phyloP scores from a whole-genome alignment of 2,329 filamentous ascomycete genomes.

The Cordyceps cateniannulata region DNA sequence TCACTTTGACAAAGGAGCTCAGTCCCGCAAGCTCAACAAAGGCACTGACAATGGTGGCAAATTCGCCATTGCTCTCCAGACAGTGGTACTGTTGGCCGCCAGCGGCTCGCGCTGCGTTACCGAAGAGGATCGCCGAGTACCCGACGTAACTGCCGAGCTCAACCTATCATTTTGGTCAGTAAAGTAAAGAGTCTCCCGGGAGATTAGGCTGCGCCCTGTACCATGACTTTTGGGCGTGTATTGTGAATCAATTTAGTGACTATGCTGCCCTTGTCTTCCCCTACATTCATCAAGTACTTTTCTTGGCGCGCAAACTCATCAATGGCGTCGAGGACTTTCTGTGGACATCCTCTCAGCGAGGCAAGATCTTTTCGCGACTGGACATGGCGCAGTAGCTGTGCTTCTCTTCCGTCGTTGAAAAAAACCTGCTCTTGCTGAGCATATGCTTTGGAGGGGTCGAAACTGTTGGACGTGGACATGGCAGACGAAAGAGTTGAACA shows the following conservation, averaged over 20 bases:
- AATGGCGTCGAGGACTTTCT: conserved; percentile 59
- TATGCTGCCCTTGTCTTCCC: conserved; percentile 65
- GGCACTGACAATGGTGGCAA: conserved; percentile 61
- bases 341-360: conserved; percentile 56
- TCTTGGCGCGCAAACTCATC: conserved; percentile 54
- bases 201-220: conserved; percentile 19
- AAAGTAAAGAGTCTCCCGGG: not conserved
- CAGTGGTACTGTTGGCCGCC: conserved; percentile 64
- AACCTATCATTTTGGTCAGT: conserved; percentile 32
- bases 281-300: conserved; percentile 78
- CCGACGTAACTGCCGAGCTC: conserved; percentile 78
- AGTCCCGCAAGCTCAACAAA: conserved; percentile 71
- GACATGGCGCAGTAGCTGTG: conserved; percentile 65
- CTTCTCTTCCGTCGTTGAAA: conserved; percentile 67
- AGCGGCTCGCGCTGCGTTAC: conserved; percentile 53
- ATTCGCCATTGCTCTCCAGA: conserved; percentile 68
- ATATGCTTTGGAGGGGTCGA: conserved; percentile 34
- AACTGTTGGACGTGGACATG: conserved; percentile 17
- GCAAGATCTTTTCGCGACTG: conserved; percentile 56
- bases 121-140: conserved; percentile 75
- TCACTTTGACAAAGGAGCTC: conserved; percentile 60
- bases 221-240: conserved; percentile 60
- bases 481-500: not conserved
- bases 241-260: conserved; percentile 62
- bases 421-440: conserved; percentile 34